Evolutionary conservation across 2,329 filamentous ascomycete genomes (phyloP).

Genomic region (Fusarium temperatum): DNA sequence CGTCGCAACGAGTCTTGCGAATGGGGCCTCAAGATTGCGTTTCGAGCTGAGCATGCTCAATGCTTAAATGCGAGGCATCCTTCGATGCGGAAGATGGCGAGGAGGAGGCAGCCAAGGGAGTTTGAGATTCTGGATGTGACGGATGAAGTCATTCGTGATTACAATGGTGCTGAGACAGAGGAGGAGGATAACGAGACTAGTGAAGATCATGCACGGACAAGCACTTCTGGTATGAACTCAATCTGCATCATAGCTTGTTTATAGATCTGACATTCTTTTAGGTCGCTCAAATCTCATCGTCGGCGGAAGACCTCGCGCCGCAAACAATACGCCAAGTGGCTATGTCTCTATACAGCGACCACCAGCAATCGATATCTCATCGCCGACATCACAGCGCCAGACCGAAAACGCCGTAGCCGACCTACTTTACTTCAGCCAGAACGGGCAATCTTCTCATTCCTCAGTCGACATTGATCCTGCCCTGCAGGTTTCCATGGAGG

Average conservation of each 20-base stretch:
- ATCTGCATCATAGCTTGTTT: background rate
- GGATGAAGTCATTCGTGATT: slow-evolving; percentile 50
- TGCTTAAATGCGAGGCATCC: slow-evolving; percentile 46
- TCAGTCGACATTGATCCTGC: slow-evolving; percentile 32
- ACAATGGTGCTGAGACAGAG: slow-evolving; percentile 41
- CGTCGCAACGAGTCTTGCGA: slow-evolving; percentile 46
- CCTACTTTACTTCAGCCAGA: slow-evolving; percentile 48
- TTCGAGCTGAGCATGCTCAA: slow-evolving; percentile 50
- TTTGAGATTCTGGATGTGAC: slow-evolving; percentile 52
- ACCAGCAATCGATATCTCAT: slow-evolving; percentile 10
- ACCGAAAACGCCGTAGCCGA: slow-evolving; percentile 50
- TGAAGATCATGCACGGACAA: background rate
- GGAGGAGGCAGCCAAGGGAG: slow-evolving; percentile 39
- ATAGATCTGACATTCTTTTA: background rate
- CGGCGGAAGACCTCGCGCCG: background rate
- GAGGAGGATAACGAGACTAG: slow-evolving; percentile 26
- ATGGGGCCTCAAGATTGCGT: slow-evolving; percentile 52
- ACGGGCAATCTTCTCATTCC: slow-evolving; percentile 34
- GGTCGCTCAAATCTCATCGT: background rate
- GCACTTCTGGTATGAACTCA: slow-evolving; percentile 7
- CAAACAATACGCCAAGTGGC: slow-evolving; percentile 1
- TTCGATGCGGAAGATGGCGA: slow-evolving; percentile 46
- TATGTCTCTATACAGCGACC: slow-evolving; percentile 10
- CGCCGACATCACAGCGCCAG: slow-evolving; percentile 41
- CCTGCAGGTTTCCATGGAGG: slow-evolving; percentile 33